phyloP scores from a whole-genome alignment of 1,284 basidiomycete species.

The Mycena sp. region DNA sequence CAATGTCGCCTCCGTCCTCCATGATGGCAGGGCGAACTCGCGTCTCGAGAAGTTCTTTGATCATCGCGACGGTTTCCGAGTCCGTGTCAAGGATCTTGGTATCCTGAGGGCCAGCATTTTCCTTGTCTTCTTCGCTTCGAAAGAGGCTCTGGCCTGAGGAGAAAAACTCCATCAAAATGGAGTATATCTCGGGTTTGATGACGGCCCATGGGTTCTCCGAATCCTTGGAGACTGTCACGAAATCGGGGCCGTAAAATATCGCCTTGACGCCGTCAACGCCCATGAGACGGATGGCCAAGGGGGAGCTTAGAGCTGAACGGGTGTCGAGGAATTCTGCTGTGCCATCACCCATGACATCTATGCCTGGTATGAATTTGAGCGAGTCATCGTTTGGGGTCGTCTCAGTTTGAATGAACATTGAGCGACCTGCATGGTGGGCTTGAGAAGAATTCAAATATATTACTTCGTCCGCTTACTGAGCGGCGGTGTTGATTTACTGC shows the following conservation, averaged over 20 bases:
- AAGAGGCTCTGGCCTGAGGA: conserved; percentile 90
- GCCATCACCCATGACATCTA: conserved; percentile 86
- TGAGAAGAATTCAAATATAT: conserved; percentile 15
- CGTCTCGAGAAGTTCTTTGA: conserved; percentile 97
- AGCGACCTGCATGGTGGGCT: too few species aligned
- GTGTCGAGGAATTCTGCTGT: conserved; percentile 96
- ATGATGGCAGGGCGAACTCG: conserved; percentile 96
- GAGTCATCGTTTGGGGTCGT: conserved; percentile 97
- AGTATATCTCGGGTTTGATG: conserved; percentile 98
- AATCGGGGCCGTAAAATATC: conserved; percentile 98
- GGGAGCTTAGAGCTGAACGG: conserved; percentile 84
- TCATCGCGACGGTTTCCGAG: conserved; percentile 98
- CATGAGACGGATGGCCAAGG: conserved; percentile 93
- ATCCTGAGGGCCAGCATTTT: conserved; percentile 89
- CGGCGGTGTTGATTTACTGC: conserved; percentile 28
- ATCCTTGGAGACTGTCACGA: conserved; percentile 96
- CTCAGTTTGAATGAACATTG: conserved; percentile 98
- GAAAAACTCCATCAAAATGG: conserved; percentile 98
- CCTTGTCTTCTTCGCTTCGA: conserved; percentile 79
- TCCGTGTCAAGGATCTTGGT: conserved; percentile 97
- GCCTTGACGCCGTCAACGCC: conserved; percentile 90
- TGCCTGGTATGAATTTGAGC: conserved; percentile 97
- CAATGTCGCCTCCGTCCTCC: conserved; percentile 93
- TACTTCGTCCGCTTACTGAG: conserved; percentile 33
- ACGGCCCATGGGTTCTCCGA: conserved; percentile 88